Evolutionary conservation across 805 yeast species (phyloP), one percentile per base, ranked within the genome.

Genomic region (Starmerella asiatica): DNA sequence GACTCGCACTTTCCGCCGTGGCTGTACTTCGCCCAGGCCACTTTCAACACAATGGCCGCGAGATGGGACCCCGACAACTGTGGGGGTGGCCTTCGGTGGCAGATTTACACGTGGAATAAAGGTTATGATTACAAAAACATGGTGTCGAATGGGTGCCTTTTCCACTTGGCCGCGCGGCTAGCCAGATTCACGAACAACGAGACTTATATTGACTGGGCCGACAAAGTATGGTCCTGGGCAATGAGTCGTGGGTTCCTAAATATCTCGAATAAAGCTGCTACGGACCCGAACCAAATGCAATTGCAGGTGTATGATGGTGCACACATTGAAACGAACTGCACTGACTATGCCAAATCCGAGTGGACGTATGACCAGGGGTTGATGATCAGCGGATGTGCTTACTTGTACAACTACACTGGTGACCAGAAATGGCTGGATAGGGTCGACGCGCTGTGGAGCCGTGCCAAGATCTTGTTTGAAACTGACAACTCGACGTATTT

Each of bases 81-180:
- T 63, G 71, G 68, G 32, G 97, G 98, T 43, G 97, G 98, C 1
- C 63, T 88, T 45, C 69, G 96, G 60, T 88, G 97, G 97, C 97
- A 88, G 65, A 88, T 88, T 54, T 88, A 78, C 64, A 69, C 77
- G 42, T 86, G 94, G 94, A 88, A 88, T 58, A 69, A 83, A 5
- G 98, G 97, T 46, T 88, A 85, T 58, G 80, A 82, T 58, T 88
- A 88, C 61, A 88, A 88, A 60, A 88, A 88, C 59, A 65, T 94
- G 28, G 83, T 86, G 43, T 70, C 93, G n/a, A 86, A 83, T 59
- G 96, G 93, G 21, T 81, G 86, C 36, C 64, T 86, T 40, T 85
- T 86, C 71, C 84, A 83, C 51, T 57, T 86, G 30, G 93, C 81
- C 15, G 91, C 95, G 1, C 69, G 96, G 47, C 68, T 86, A 49